Conservation (phyloP, 345 rosid species). For the Angophora floribunda region DNA sequence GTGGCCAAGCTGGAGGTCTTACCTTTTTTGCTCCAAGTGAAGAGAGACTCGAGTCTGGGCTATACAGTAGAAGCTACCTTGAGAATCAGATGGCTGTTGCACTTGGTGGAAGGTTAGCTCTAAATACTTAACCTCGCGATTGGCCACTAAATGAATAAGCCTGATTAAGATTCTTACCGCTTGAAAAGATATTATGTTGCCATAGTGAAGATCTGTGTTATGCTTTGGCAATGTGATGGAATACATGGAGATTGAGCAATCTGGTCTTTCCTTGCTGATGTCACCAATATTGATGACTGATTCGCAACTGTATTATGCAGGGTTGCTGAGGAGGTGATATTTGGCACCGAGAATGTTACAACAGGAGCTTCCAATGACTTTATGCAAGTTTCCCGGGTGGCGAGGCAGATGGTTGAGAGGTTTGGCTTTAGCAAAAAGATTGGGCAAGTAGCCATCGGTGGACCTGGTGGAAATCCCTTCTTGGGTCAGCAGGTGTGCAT, state of each 20-base stretch:
- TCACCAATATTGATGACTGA: not conserved
- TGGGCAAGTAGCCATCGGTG: conserved; percentile 93
- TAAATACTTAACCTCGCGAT: not conserved
- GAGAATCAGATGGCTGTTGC: conserved; percentile 99
- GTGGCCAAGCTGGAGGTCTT: conserved; percentile 98
- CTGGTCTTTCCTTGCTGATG: not conserved
- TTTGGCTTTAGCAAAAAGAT: conserved; percentile 97
- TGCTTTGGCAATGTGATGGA: not conserved
- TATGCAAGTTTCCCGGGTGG: conserved; percentile 98
- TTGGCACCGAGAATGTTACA: conserved; percentile 85
- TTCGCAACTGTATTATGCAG: conserved; percentile 14
- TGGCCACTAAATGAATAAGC: not conserved
- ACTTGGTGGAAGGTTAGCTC: conserved; percentile 89
- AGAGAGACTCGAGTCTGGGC: conserved; percentile 94
- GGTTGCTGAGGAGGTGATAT: conserved; percentile 95
- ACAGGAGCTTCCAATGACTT: conserved; percentile 98
- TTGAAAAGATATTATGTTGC: not conserved
- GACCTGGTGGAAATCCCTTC: conserved; percentile 95
- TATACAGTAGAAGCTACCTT: conserved; percentile 92
- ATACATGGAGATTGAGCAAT: not conserved
- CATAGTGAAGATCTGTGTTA: not conserved
- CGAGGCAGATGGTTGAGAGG: conserved; percentile 99
- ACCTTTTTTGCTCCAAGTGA: conserved; percentile 96
- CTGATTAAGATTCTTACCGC: not conserved
- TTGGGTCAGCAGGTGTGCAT: conserved; percentile 61